These are phyloP conservation scores for Licmophora abbreviata DNA, from an alignment of 108 stramenopile species.

Conservation along the genomic window DNA sequence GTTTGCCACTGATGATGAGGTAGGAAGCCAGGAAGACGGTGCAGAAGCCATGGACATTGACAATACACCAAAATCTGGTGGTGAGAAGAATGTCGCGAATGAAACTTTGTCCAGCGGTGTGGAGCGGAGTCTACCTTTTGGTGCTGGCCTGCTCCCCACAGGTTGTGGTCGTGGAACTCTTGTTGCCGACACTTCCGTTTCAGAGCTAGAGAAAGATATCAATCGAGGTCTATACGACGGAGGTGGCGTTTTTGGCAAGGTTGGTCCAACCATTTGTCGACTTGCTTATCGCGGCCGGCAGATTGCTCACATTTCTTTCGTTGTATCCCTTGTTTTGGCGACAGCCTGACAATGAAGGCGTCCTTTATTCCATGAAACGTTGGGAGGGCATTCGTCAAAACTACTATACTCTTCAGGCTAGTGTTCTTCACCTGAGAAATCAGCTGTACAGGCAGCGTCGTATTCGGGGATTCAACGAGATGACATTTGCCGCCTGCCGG, in stretches of 20 bases:
- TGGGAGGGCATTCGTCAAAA: conserved; percentile 59
- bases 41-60: conserved; percentile 1
- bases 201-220: conserved; percentile 43
- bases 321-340: background rate
- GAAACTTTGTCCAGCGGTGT: background rate
- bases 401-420: conserved; percentile 36
- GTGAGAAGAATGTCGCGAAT: too few species aligned
- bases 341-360: conserved; percentile 35
- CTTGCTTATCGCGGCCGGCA: background rate
- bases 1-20: conserved; percentile 2
- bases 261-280: conserved; percentile 10
- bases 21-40: conserved; percentile 4
- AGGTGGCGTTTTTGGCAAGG: conserved; percentile 34
- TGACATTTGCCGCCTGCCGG: conserved; percentile 28
- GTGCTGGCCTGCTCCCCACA: conserved; percentile 55
- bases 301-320: background rate
- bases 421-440: conserved; percentile 55
- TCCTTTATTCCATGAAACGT: conserved; percentile 36
- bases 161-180: conserved; percentile 35
- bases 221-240: conserved; percentile 39
- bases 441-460: conserved; percentile 58
- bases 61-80: background rate
- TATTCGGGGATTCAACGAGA: conserved; percentile 59
- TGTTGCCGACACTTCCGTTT: conserved; percentile 30
- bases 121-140: conserved; percentile 39